Base-by-base conservation (phyloP, 768 basidiomycete genomes). In the Antrodiella citrinella region DNA sequence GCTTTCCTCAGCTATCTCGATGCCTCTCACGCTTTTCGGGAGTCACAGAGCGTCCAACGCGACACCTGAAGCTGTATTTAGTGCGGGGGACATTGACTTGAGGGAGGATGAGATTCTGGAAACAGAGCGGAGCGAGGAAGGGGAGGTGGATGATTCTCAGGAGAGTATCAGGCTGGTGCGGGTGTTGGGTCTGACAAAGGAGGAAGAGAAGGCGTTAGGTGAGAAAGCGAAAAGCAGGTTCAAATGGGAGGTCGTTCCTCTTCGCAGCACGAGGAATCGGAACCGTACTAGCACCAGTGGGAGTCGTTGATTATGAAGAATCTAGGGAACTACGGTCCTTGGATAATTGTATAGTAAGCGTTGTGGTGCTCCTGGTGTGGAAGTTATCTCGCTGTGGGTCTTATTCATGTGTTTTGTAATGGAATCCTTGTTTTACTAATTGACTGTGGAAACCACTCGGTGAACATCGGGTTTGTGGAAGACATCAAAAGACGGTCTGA, bases 81-180 rank as follows among this genome's bases (percentile, higher is more conserved):
- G 72, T 51, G 77, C 76, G 26, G 75, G 77, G 4, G 57, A 63
- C 53, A 83, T 89, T 50, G 89, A 91, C 57, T 60, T 92, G 54
- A 67, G 73, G 41, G 88, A 91, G 59, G 80, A 89, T 50, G 89
- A 92, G 56, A 74, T 90, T 15, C 61, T 88, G 48, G 88, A 91
- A 52, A 80, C 83, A 55, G 89, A 92, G 47, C 74, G 82, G 20
- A 81, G 79, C 4, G 86, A 86, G 63, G 89, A 89, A 51, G 82
- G 76, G 2, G 87, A 89, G 62, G 77, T 82, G 12, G 89, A 92
- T 59, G 83, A 91, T 60, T 82, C 84, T 12, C 69, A 69, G 3
- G 82, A 85, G 41, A 60, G 62, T 38, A 67, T 70, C 12, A 72
- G 89, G 56, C 67, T 69, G 40, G 76, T 87, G 19, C 70, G 78